Conservation (phyloP, 495 filamentous ascomycete species). For the Trichoderma parareesei region DNA sequence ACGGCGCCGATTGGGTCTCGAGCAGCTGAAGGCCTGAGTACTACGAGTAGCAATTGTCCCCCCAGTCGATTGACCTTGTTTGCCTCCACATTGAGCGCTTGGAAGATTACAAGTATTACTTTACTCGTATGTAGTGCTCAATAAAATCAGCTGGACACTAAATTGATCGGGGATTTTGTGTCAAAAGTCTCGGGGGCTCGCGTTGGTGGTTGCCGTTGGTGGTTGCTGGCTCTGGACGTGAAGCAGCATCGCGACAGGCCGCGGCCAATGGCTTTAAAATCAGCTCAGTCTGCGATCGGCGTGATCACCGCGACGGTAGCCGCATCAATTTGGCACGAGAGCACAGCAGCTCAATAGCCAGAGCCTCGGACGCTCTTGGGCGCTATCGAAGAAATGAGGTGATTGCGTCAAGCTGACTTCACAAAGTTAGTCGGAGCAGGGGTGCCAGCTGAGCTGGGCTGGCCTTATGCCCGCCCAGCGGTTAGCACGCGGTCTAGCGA, state of each 20-base stretch:
- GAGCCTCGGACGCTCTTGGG: neutral
- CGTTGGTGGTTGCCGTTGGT: neutral
- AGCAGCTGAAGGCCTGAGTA: neutral
- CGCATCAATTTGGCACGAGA: neutral
- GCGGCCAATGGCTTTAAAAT: neutral
- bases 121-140: no score
- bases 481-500: neutral
- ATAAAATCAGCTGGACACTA: no score
- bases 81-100: neutral
- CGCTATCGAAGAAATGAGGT: neutral
- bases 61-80: neutral
- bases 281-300: neutral
- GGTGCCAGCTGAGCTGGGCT: neutral
- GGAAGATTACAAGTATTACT: no score
- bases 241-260: neutral
- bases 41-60: neutral
- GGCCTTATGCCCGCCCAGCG: neutral
- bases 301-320: neutral
- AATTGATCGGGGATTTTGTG: neutral
- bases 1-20: neutral
- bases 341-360: neutral
- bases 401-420: conserved; percentile 2
- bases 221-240: neutral
- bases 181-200: neutral
- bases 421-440: neutral